Evolutionary conservation across 176 grass and related monocot species (phyloP), one percentile per base, ranked within the genome.

Genomic region (Pontederia crassipes): DNA sequence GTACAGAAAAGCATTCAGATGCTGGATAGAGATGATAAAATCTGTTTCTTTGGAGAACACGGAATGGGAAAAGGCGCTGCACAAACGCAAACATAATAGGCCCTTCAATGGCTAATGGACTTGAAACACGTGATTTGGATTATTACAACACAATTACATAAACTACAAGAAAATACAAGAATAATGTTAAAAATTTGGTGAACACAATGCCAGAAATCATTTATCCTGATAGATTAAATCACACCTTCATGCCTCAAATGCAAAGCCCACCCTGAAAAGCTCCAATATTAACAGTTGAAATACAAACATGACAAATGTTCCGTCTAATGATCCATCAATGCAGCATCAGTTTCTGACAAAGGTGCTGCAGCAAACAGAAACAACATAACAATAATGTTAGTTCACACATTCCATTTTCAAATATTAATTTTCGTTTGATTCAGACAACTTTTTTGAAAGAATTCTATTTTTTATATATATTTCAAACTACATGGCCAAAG

Each of bases 291-390:
- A 32, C 49, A 58, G 52, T 67, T 49, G 55, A 74, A 56, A 72
- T 55, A 82, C 75, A 75, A 66, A 67, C 66, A 72, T 14, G 65
- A 26, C 73, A 79, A 58, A 79, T 32, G 67, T 61, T 28, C 69
- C 76, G 62, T 68, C 76, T 84, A 94, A 71, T 84, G 75, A 57
- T 95, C 79, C 76, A 95, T 95, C 66, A 95, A 74, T 55, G 89
- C 85, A 55, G 85, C 82, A 80, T 95, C 89, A 45, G 79, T 95
- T 66, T 95, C 89, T 73, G 89, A 89, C 49, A 95, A 62, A 47
- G 89, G 89, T 56, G 89, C 89, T 95, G 82, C 71, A 89, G 72
- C 79, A 76, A 76, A 59, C 60, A 13, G 46, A 58, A 85, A 63
- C 4, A 47, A 12, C 17, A 49, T 52, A 52, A 10, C 5, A 1